phyloP scores from a whole-genome alignment of 495 filamentous ascomycete genomes.

The Trichoderma virens region DNA sequence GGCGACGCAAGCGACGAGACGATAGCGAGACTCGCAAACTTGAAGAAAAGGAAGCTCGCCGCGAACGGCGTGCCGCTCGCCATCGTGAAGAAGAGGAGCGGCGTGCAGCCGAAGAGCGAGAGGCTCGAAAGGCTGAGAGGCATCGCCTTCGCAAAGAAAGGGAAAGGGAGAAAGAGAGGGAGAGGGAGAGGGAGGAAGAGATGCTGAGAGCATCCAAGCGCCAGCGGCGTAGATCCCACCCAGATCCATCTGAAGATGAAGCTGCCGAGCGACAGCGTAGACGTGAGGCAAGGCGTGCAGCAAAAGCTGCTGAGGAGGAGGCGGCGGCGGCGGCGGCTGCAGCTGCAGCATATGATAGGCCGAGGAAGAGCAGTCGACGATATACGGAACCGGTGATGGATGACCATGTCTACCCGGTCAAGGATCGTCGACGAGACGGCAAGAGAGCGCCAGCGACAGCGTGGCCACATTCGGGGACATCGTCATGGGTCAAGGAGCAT shows the following conservation, averaged over 20 bases:
- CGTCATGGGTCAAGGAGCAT: constrained; percentile 54
- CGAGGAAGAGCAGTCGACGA: constrained; percentile 22
- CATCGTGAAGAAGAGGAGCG: constrained; percentile 37
- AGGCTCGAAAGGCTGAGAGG: constrained; percentile 36
- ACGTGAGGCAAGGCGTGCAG: constrained; percentile 38
- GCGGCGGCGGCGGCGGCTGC: constrained; percentile 13
- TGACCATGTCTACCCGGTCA: constrained; percentile 36
- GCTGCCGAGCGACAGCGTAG: constrained; percentile 40
- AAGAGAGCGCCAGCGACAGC: constrained; percentile 26
- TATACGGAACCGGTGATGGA: constrained; percentile 28
- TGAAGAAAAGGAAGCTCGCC: constrained; percentile 45
- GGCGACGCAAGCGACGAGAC: constrained; percentile 35
- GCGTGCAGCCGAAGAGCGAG: constrained; percentile 30
- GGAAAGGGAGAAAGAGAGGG: constrained; percentile 26
- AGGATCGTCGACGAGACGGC: constrained; percentile 28
- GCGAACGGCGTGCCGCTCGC: constrained; percentile 40
- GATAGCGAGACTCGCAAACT: constrained; percentile 38
- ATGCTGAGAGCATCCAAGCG: constrained; percentile 33
- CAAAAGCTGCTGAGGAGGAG: constrained; percentile 22
- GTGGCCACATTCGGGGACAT: constrained; percentile 50
- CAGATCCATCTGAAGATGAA: constrained; percentile 32
- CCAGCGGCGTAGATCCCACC: constrained; percentile 25
- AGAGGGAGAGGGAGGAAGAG: constrained; percentile 40
- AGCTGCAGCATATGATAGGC: constrained; percentile 10
- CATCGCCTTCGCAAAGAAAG: constrained; percentile 32